Conservation (phyloP, 176 grass and related monocot genomes). For the Paspalum notatum region DNA sequence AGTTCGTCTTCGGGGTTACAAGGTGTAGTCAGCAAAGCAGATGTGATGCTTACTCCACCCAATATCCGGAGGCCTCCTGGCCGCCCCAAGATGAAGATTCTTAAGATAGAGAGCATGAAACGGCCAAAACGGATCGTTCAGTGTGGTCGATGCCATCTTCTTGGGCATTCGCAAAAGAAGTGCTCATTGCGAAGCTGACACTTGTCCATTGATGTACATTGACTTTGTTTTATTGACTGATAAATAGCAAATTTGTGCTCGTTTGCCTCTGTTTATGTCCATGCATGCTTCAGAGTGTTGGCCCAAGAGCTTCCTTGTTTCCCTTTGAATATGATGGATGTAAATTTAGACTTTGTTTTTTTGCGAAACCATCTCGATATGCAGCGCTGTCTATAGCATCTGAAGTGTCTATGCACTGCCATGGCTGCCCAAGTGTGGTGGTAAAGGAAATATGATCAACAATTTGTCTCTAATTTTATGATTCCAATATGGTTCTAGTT, state of each 20-base stretch:
- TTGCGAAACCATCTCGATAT: background rate
- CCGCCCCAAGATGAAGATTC: constrained; percentile 98
- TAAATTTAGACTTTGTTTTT: background rate
- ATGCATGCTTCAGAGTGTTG: no score
- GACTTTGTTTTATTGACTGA: background rate
- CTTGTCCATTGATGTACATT: background rate
- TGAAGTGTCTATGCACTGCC: no score
- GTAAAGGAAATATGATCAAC: no score
- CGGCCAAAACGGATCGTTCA: constrained; percentile 89
- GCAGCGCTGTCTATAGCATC: background rate
- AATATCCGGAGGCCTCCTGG: constrained; percentile 85
- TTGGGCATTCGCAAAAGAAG: constrained; percentile 7
- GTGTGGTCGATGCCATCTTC: constrained; percentile 4
- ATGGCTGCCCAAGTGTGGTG: no score
- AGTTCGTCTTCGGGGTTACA: constrained; percentile 20
- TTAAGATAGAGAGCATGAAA: constrained; percentile 92
- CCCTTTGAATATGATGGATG: background rate
- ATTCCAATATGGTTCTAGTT: no score
- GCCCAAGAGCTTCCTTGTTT: background rate
- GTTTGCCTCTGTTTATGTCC: background rate
- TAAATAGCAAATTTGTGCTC: background rate
- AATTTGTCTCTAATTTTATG: no score
- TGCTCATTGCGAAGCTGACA: background rate
- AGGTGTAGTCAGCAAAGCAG: constrained; percentile 51
- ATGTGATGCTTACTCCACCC: constrained; percentile 70